phyloP scores from a whole-genome alignment of 176 grass and related monocot genomes.

The Eleusine indica region DNA sequence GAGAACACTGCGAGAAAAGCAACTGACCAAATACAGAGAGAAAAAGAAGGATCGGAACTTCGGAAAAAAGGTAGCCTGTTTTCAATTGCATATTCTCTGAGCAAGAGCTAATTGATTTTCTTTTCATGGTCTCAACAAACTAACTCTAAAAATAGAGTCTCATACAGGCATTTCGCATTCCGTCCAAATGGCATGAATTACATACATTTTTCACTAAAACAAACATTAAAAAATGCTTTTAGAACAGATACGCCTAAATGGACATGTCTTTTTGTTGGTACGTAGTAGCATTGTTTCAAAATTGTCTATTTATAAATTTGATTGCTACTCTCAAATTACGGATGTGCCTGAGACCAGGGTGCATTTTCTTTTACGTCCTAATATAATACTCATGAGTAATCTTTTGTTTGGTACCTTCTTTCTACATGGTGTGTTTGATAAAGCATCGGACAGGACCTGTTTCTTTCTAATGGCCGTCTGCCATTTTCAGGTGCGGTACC shows the following conservation, averaged over 20 bases:
- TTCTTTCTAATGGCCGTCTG: conserved; percentile 48
- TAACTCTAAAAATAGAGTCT: background rate
- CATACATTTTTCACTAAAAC: background rate
- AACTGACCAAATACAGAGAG: conserved; percentile 63
- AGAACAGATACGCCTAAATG: background rate
- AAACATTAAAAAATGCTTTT: background rate
- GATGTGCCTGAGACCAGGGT: background rate
- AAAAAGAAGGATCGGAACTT: conserved; percentile 86
- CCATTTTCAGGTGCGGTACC: conserved; percentile 76
- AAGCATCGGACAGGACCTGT: conserved; percentile 19
- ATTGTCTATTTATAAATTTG: background rate
- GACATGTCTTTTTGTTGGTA: background rate
- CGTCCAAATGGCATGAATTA: background rate
- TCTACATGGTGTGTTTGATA: conserved; percentile 10
- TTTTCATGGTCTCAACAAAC: background rate
- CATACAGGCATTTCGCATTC: background rate
- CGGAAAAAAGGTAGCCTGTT: conserved; percentile 77
- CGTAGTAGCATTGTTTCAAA: background rate
- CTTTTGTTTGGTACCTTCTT: background rate
- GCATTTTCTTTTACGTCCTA: background rate
- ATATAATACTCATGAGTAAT: background rate
- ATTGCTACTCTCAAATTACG: background rate
- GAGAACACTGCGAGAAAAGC: background rate
- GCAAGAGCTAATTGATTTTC: background rate
- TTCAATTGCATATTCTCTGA: conserved; percentile 26